Evolutionary conservation across 2,329 filamentous ascomycete species (phyloP).

Genomic region (Fusarium sp.): DNA sequence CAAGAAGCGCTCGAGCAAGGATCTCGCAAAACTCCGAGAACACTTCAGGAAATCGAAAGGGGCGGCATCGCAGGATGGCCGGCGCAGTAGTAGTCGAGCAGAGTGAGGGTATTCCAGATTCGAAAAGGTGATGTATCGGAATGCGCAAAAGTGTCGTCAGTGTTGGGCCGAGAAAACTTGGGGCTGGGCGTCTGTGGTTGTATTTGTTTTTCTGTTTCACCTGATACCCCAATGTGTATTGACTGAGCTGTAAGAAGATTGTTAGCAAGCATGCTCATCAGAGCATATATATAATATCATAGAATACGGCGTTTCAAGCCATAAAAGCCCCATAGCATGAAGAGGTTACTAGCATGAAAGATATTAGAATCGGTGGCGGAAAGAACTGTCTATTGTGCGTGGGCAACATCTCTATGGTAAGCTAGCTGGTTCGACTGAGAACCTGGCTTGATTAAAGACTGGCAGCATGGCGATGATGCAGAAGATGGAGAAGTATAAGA

Average conservation of each 20-base stretch:
- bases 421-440: constrained; percentile 39
- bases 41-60: constrained; percentile 42
- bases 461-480: constrained; percentile 28
- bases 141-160: not conserved
- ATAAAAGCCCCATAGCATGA: not conserved
- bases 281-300: not conserved
- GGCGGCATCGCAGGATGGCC: not conserved
- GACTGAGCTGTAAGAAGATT: not conserved
- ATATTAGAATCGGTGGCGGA: constrained; percentile 30
- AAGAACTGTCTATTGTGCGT: constrained; percentile 48
- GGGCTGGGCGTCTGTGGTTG: not conserved
- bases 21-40: constrained; percentile 42
- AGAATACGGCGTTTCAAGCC: not conserved
- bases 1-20: constrained; percentile 31
- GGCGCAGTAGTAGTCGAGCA: constrained; percentile 26
- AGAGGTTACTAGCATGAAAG: not conserved
- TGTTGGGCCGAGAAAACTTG: not conserved
- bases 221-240: constrained; percentile 21
- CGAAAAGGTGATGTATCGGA: not conserved
- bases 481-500: constrained; percentile 18
- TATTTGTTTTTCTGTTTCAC: constrained; percentile 1
- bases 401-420: constrained; percentile 47
- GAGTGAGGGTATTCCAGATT: not conserved
- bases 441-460: constrained; percentile 33
- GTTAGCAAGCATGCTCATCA: not conserved